Base-by-base conservation (phyloP, 2,329 filamentous ascomycete genomes). In the Penicillium concentricum region DNA sequence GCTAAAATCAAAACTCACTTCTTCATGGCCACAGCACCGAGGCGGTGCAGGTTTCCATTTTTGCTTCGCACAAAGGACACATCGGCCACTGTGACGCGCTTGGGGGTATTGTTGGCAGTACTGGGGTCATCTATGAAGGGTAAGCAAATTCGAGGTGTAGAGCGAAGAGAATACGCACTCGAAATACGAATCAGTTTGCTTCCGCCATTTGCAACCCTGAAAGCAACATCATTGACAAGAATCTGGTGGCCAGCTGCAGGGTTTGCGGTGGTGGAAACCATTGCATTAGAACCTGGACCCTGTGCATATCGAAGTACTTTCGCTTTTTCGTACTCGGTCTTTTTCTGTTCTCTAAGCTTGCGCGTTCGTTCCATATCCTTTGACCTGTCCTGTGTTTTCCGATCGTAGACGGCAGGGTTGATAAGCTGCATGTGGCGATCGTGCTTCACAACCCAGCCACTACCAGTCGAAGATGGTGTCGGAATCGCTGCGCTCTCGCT, bases 61-160 rank as follows among this genome's bases (percentile, higher is more conserved):
- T 93, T 95, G 74, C 90, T 96, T 63, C 92, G 85, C 67, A 91
- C 83, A 71, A 96, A 96, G 62, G 84, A 86, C 67, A 96, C 89
- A 41, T 91, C 90, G 51, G 88, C 90, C 59, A 96, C 79, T 6
- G 80, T 77, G 39, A 87, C 82, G 61, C 82, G 84, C 74, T 92
- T 94, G 0, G 92, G 92, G 2, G 91, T 95, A 46, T 82, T 79
- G 51, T 83, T 85, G 52, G 84, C 81, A 37, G 82, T 79, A 67
- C 86, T 84, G 45, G 79, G 76, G 64, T 87, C 84, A 73, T 75
- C 79, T 81, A 73, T 53, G 48, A 69, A 61, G 58, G 61, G 72
- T 77, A 70, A 77, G 74, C 80, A 82, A 86, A 69, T 61, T 70
- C 66, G 67, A 24, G 13, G 20, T 51, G 50, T 60, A 50, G 54